Evolutionary conservation across 2,329 filamentous ascomycete species (phyloP).

Genomic region (Pseudogymnoascus sp.): DNA sequence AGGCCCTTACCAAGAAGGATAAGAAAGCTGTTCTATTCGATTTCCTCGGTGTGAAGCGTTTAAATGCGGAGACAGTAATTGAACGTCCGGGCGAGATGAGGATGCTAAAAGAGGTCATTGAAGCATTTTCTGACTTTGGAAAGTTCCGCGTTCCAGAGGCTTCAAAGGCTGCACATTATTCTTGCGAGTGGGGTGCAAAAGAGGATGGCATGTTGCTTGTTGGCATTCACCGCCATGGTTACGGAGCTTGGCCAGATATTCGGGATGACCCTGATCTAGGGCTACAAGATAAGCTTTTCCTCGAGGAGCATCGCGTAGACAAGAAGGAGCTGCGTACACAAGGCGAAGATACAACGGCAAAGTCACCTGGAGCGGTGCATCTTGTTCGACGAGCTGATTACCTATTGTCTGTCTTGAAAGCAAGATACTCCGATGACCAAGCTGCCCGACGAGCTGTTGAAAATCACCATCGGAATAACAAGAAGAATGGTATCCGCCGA

Average conservation of each 20-base stretch:
- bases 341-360: slow-evolving; percentile 61
- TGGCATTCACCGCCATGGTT: slow-evolving; percentile 87
- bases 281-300: slow-evolving; percentile 83
- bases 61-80: slow-evolving; percentile 92
- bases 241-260: slow-evolving; percentile 91
- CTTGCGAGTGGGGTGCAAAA: slow-evolving; percentile 81
- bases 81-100: slow-evolving; percentile 86
- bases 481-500: slow-evolving; percentile 64
- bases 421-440: slow-evolving; percentile 69
- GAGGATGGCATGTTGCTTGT: slow-evolving; percentile 97
- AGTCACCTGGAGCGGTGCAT: slow-evolving; percentile 94
- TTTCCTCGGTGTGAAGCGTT: slow-evolving; percentile 83
- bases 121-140: slow-evolving; percentile 59
- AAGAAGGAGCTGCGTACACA: slow-evolving; percentile 90
- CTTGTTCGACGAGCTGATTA: slow-evolving; percentile 93
- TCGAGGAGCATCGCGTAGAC: slow-evolving; percentile 96
- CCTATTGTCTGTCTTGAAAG: slow-evolving; percentile 85
- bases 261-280: slow-evolving; percentile 83
- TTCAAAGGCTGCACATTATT: slow-evolving; percentile 85
- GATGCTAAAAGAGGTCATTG: slow-evolving; percentile 68
- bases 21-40: slow-evolving; percentile 96
- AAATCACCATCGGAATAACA: slow-evolving; percentile 92
- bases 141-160: slow-evolving; percentile 86
- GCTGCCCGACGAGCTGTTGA: slow-evolving; percentile 74
- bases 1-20: slow-evolving; percentile 88